Percentiles rank a stretch among this genome's conserved stretches.
These are phyloP conservation scores for Geotrichum phurueaensis DNA, from an alignment of 1,139 yeast genomes.

Conservation along the genomic window DNA sequence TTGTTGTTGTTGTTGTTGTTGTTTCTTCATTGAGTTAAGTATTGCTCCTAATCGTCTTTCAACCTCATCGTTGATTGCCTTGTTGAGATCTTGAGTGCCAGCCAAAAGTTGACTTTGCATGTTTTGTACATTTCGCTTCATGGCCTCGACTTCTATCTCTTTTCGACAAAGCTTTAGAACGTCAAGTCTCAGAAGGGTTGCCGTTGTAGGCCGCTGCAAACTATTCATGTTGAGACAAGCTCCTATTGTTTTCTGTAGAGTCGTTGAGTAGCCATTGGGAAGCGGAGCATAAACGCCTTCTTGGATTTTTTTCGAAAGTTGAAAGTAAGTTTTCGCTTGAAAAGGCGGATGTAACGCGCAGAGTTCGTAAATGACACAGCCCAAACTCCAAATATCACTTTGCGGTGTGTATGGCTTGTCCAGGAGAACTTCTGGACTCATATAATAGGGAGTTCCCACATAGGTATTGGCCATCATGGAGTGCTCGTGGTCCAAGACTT, in stretches of 20 bases:
- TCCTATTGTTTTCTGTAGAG: too few relatives aligned
- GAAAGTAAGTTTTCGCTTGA: constrained; percentile 84
- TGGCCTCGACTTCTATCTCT: constrained; percentile 55
- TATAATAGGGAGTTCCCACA: constrained; percentile 79
- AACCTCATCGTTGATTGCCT: constrained; percentile 26
- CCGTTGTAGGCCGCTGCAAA: too few relatives aligned
- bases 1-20: neutral
- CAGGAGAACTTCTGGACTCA: constrained; percentile 81
- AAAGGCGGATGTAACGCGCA: constrained; percentile 90
- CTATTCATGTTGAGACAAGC: too few relatives aligned
- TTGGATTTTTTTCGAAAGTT: constrained; percentile 73
- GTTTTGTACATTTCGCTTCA: constrained; percentile 22
- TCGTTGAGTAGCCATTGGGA: too few relatives aligned
- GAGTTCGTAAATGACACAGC: constrained; percentile 86
- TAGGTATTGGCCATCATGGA: constrained; percentile 73
- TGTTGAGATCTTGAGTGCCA: constrained; percentile 25
- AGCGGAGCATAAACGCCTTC: too few relatives aligned
- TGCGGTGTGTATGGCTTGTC: constrained; percentile 76
- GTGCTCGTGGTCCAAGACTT: constrained; percentile 61
- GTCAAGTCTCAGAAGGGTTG: too few relatives aligned
- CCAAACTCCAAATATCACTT: constrained; percentile 64
- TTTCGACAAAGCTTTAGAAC: too few relatives aligned
- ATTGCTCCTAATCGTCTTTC: constrained; percentile 25
- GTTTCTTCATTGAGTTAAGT: neutral
- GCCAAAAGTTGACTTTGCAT: constrained; percentile 23